These are phyloP conservation scores for Ascochyta koolunga DNA, from an alignment of 2,329 filamentous ascomycete species.

Conservation along the genomic window DNA sequence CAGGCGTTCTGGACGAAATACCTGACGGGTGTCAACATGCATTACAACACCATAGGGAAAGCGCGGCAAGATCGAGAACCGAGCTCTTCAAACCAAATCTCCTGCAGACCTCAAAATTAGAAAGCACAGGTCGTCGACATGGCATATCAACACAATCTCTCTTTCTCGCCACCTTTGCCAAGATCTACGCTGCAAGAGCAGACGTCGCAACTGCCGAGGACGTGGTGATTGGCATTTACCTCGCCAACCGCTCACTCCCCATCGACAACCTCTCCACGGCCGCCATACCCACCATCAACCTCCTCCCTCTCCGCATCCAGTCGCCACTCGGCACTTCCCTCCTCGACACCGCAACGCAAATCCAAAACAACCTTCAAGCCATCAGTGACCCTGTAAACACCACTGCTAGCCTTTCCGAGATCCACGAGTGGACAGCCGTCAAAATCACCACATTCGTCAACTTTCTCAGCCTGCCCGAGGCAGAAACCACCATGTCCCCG, in stretches of 20 bases:
- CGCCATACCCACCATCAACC: slow-evolving; percentile 74
- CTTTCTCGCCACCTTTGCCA: slow-evolving; percentile 75
- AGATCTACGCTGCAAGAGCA: slow-evolving; percentile 51
- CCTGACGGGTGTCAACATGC: slow-evolving; percentile 35
- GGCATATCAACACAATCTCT: slow-evolving; percentile 75
- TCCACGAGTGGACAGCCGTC: slow-evolving; percentile 76
- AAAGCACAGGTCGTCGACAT: slow-evolving; percentile 49
- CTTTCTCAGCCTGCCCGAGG: slow-evolving; percentile 66
- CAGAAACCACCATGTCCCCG: slow-evolving; percentile 5
- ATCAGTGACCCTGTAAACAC: slow-evolving; percentile 65
- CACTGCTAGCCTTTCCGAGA: slow-evolving; percentile 70
- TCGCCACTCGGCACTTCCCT: slow-evolving; percentile 45
- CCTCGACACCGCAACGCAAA: slow-evolving; percentile 59
- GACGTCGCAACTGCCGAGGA: slow-evolving; percentile 35
- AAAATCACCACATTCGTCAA: slow-evolving; percentile 78
- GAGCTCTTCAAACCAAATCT: slow-evolving; percentile 59
- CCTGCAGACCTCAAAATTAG: slow-evolving; percentile 51
- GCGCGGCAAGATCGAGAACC: slow-evolving; percentile 36
- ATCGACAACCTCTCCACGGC: slow-evolving; percentile 58
- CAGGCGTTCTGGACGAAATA: slow-evolving; percentile 60
- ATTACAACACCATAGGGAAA: slow-evolving; percentile 26
- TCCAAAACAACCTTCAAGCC: slow-evolving; percentile 71
- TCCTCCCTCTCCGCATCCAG: slow-evolving; percentile 72
- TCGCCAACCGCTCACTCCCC: slow-evolving; percentile 73
- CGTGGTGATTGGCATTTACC: slow-evolving; percentile 77